These are phyloP conservation scores for Tetrahymena thermophila DNA, from an alignment of 73 alveolate genomes.

Conservation along the genomic window DNA sequence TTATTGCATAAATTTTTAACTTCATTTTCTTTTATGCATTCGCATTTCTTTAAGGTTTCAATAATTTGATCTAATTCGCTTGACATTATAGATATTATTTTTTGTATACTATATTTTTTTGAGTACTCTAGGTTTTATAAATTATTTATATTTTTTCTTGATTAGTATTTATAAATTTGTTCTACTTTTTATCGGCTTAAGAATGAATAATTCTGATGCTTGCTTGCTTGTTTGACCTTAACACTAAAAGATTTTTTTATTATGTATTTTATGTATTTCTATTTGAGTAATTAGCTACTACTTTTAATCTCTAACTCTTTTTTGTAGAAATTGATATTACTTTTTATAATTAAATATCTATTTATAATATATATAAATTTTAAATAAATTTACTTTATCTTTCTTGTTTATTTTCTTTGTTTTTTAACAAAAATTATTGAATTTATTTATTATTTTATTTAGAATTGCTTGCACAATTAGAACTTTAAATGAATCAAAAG, in stretches of 20 bases:
- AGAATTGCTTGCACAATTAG: background rate
- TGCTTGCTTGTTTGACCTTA: background rate
- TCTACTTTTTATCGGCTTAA: background rate
- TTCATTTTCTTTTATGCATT: conserved; percentile 85
- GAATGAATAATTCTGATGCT: background rate
- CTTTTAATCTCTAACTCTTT: background rate
- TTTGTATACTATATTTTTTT: background rate
- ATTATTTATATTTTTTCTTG: background rate
- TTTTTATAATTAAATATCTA: background rate
- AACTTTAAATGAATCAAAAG: background rate
- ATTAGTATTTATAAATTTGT: background rate
- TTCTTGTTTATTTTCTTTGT: background rate
- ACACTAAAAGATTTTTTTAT: background rate
- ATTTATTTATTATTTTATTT: background rate
- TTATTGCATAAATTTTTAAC: conserved; percentile 80
- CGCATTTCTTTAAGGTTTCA: conserved; percentile 68
- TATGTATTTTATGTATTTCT: background rate
- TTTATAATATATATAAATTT: background rate
- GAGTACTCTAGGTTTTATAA: background rate
- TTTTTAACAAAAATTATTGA: background rate
- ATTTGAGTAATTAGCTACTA: background rate
- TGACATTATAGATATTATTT: background rate
- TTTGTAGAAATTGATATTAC: background rate
- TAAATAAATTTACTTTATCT: background rate
- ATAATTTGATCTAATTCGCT: conserved; percentile 50